Percentiles rank a stretch among this genome's conserved stretches.
Evolutionary conservation across 176 grass and related monocot genomes (phyloP).

Genomic region (Zizania latifolia): DNA sequence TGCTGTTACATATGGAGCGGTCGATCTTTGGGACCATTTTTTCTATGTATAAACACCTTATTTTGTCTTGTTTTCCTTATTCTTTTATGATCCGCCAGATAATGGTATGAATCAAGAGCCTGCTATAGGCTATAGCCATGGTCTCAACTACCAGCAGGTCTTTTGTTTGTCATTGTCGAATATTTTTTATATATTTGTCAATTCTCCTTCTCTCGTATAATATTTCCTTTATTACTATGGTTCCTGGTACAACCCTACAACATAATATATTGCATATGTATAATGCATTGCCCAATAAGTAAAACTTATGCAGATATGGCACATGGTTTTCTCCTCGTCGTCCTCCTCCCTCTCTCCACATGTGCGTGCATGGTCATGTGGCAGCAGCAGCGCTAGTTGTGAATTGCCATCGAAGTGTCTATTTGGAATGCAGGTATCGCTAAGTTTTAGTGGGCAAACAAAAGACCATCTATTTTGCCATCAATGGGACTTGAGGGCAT

Average conservation of each 20-base stretch:
- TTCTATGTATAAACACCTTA: background rate
- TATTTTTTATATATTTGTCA: background rate
- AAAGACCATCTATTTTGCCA: background rate
- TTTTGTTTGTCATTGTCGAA: background rate
- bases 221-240: background rate
- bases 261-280: background rate
- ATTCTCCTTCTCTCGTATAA: background rate
- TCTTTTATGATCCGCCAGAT: background rate
- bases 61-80: background rate
- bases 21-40: background rate
- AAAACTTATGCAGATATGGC: constrained; percentile 23
- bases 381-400: background rate
- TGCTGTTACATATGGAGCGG: background rate
- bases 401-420: background rate
- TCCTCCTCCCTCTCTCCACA: background rate
- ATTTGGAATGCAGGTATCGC: background rate
- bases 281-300: constrained; percentile 25
- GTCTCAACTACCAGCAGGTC: background rate
- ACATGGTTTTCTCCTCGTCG: background rate
- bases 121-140: background rate
- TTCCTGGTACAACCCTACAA: background rate
- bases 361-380: background rate
- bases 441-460: background rate
- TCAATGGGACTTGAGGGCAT: background rate
- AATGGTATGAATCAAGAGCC: background rate